Evolutionary conservation across 2,329 filamentous ascomycete genomes (phyloP).

Genomic region (Scedosporium apiospermum): DNA sequence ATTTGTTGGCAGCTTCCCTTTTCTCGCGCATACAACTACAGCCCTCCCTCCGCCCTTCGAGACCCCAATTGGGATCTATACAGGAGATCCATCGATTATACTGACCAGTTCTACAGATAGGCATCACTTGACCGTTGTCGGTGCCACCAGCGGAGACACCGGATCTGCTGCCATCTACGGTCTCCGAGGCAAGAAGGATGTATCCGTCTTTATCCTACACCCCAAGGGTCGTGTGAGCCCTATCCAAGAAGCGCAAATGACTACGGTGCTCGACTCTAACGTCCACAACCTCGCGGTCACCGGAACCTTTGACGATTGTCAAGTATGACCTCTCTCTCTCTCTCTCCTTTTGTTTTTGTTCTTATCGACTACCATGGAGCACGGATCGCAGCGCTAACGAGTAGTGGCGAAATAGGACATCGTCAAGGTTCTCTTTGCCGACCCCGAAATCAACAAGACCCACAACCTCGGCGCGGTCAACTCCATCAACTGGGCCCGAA

Average conservation of each 20-base stretch:
- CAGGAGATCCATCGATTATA: background rate
- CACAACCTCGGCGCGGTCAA: conserved; percentile 89
- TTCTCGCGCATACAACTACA: background rate
- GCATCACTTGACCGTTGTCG: conserved; percentile 78
- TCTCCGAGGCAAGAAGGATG: conserved; percentile 88
- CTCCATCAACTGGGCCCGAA: conserved; percentile 92
- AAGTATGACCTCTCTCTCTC: conserved; percentile 36
- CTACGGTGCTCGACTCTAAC: conserved; percentile 79
- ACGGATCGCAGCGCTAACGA: background rate
- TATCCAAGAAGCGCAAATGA: conserved; percentile 96
- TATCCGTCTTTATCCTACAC: conserved; percentile 90
- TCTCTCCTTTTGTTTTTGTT: background rate
- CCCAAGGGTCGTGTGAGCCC: conserved; percentile 85
- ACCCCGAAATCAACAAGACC: conserved; percentile 70
- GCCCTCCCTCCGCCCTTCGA: background rate
- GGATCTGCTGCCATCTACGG: conserved; percentile 95
- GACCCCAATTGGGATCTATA: background rate
- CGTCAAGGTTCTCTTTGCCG: conserved; percentile 85
- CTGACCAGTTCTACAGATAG: conserved; percentile 37
- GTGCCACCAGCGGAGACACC: conserved; percentile 80
- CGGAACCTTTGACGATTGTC: conserved; percentile 93
- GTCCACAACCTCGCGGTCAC: conserved; percentile 86
- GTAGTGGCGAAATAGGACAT: conserved; percentile 51
- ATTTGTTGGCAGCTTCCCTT: background rate
- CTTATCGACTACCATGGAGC: background rate